Base-by-base conservation (phyloP, 1,284 basidiomycete species). In the Ganoderma meredithae region DNA sequence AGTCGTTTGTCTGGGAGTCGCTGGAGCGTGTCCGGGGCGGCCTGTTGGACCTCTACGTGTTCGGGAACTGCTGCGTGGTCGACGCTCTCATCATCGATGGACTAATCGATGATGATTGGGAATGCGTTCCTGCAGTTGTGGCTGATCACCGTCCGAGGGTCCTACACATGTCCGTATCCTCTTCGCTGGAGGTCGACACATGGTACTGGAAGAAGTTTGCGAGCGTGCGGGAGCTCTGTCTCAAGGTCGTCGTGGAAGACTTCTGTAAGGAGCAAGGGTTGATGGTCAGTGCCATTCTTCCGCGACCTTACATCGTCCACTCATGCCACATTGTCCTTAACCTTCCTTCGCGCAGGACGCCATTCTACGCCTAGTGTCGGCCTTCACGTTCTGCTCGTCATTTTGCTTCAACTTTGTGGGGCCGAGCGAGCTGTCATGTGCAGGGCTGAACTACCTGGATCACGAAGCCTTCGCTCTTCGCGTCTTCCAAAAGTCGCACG, bases 1-100 rank as follows among this genome's bases (percentile, higher is more conserved):
- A 25, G 3, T 15, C 52, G 1, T 10, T 33, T 33, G 52, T 8
- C 17, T 31, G 52, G 52, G 27, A 27, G 52, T 55, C 27, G n/a
- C 62, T 64, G 15, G 31, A 64, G 22, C 25, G 13, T 25, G 62
- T 64, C 19, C 33, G 39, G 1, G 62, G 62, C 17, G 62, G 62
- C 13, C 22, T 64, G 8, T 9, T 58, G n/a, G 63, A 64, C 31
- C 63, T 64, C 6, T 55, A 22, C 22, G 25, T 36, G 9, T 33
- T 44, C 9, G 63, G 63, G 13, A 44, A 59, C 27, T n/a, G 31
- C 9, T 47, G 36, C 55, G n/a, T 10, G 25, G 40, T 43, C 13
- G 7, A n/a, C 13, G 41, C 8, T 10, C 17, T 64, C 43, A 65
- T 6, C 25, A 47, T 65, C 15, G 44, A 27, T 19, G 44, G 56